Evolutionary conservation across 371 early-diverging fungal species (phyloP).

Genomic region (Mucor sp.): DNA sequence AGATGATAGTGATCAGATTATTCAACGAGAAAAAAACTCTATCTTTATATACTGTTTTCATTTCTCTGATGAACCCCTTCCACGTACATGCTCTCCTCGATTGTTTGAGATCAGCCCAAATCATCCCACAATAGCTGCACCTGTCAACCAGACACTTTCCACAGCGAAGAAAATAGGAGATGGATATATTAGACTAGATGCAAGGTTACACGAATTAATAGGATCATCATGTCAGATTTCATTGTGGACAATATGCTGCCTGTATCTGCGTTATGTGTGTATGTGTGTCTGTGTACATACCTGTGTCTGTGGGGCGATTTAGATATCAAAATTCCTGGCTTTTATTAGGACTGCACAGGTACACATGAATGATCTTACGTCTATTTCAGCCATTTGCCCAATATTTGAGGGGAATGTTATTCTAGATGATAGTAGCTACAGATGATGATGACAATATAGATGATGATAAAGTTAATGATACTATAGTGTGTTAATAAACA

Average conservation of each 20-base stretch:
- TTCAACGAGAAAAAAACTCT: conserved; percentile 3
- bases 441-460: background rate
- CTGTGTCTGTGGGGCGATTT: background rate
- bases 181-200: conserved; percentile 4
- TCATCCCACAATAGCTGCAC: conserved; percentile 2
- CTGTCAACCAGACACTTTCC: conserved; percentile 5
- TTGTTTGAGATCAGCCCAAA: conserved; percentile 16
- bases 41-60: conserved; percentile 2
- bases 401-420: background rate
- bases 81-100: conserved; percentile 5
- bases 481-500: background rate
- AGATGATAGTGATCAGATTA: background rate
- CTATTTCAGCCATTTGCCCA: background rate
- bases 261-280: background rate
- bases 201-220: conserved; percentile 1
- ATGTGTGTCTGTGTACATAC: background rate
- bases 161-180: background rate
- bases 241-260: background rate
- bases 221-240: conserved; percentile 3
- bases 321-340: background rate
- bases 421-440: background rate
- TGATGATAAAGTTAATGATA: background rate
- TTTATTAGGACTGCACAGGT: background rate
- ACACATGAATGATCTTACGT: background rate
- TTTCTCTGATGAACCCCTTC: background rate